phyloP scores from a whole-genome alignment of 805 yeast genomes.

The Wickerhamiella allomyrinae region DNA sequence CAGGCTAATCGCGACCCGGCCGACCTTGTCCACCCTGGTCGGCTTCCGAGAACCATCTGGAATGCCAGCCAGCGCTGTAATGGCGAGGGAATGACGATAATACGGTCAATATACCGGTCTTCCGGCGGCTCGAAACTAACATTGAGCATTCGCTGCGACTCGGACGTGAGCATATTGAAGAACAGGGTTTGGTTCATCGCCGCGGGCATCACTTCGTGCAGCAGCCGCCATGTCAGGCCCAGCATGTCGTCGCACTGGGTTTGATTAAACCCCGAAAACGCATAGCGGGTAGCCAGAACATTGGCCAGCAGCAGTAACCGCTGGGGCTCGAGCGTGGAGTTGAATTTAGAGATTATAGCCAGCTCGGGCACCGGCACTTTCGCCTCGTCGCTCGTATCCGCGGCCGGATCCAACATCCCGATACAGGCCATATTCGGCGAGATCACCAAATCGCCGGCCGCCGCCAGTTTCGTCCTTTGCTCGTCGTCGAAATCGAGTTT shows the following conservation, averaged over 20 bases:
- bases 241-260: conserved; percentile 57
- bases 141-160: conserved; percentile 61
- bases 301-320: conserved; percentile 27
- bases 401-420: conserved; percentile 12
- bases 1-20: conserved; percentile 39
- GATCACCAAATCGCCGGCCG: conserved; percentile 16
- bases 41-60: conserved; percentile 50
- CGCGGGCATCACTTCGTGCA: conserved; percentile 21
- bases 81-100: conserved; percentile 56
- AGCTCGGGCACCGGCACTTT: neutral
- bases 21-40: conserved; percentile 32
- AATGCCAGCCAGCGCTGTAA: conserved; percentile 57
- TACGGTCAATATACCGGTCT: conserved; percentile 52
- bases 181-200: conserved; percentile 22
- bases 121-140: conserved; percentile 54
- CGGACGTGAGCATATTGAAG: conserved; percentile 37
- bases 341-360: neutral
- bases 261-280: conserved; percentile 55
- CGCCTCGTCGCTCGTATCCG: neutral
- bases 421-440: conserved; percentile 24
- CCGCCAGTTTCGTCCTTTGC: neutral
- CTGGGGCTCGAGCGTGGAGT: neutral
- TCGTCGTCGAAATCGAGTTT: conserved; percentile 1
- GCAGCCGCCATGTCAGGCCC: conserved; percentile 37
- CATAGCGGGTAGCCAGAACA: conserved; percentile 51